Evolutionary conservation across 2,329 filamentous ascomycete genomes (phyloP), one percentile per base, ranked within the genome.

Genomic region (Fusarium duplospermum): DNA sequence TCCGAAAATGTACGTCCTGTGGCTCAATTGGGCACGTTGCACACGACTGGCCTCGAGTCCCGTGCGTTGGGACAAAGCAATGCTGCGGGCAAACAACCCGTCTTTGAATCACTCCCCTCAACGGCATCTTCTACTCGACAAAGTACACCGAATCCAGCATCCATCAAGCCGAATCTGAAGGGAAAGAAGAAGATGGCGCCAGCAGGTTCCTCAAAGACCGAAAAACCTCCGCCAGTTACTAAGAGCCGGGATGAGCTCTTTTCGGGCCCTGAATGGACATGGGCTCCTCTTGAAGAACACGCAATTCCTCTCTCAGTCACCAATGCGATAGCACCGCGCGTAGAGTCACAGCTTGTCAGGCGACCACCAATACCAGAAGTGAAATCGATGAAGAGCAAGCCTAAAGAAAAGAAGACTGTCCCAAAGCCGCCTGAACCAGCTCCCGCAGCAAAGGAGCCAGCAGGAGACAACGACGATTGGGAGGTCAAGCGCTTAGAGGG

Each of bases 401-500:
- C 64, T 6, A 2, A 58, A 10, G 70, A 52, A 42, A 73, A 45
- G 42, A 68, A 66, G 61, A 5, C 31, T 11, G 29, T 29, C 11
- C 64, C 8, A 27, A 63, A 38, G 14, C 31, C 36, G 0, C 42
- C 58, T 20, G 50, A 68, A 14, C 11, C 57, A 50, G 50, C 33
- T 27, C 18, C 52, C 13, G 27, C 50, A 38, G 38, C 35, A 9
- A 52, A 58, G 33, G 22, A 60, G 6, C 50, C 14, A 2, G n/a
- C 16, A 4, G 20, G 50, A 33, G 13, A 42, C 2, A 6, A 20
- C 5, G 67, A 73, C 5, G 76, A 72, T 13, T 88, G 84, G 81
- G 83, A 85, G 14, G 86, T 89, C 2, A 81, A 87, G 52, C 78
- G 82, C 3, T 79, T 89, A 2, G 84, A 87, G 67, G 85, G 78